A percentile compares a stretch with the other conserved stretches of the same genome.
These are phyloP conservation scores for Caloboletus firmus DNA, from an alignment of 1,284 basidiomycete genomes.

Conservation along the genomic window DNA sequence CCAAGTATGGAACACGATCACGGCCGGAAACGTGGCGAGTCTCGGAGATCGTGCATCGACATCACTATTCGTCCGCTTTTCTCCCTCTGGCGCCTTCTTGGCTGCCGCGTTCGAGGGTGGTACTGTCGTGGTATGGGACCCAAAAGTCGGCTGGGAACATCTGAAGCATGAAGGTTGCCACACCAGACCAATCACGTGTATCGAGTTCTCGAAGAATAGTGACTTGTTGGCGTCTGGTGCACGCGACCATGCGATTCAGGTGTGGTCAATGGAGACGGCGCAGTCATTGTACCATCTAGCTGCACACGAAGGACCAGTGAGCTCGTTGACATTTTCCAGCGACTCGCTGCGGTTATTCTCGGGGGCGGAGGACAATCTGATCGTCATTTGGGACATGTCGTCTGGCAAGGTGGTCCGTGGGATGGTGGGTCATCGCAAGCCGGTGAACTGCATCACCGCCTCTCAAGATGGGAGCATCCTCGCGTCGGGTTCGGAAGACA, in stretches of 20 bases:
- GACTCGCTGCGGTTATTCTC: constrained; percentile 19
- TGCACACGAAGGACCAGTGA: constrained; percentile 23
- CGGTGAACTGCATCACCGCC: constrained; percentile 21
- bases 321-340: constrained; percentile 13
- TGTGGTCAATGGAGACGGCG: constrained; percentile 21
- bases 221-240: constrained; percentile 26
- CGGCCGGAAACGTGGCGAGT: constrained; percentile 22
- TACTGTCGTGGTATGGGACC: constrained; percentile 26
- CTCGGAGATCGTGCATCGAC: constrained; percentile 15
- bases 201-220: constrained; percentile 26
- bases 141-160: constrained; percentile 24
- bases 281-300: constrained; percentile 10
- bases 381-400: constrained; percentile 24
- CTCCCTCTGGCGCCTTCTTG: constrained; percentile 23
- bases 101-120: constrained; percentile 19
- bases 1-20: constrained; percentile 24
- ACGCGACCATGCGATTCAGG: constrained; percentile 18
- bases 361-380: constrained; percentile 23
- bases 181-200: constrained; percentile 11
- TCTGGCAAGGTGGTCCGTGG: constrained; percentile 17
- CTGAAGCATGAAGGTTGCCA: constrained; percentile 21
- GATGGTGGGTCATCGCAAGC: constrained; percentile 19
- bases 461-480: constrained; percentile 16
- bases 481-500: constrained; percentile 24
- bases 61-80: constrained; percentile 24